These are phyloP conservation scores for Tieghemiomyces parasiticus DNA, from an alignment of 192 early-diverging fungal species.

Conservation along the genomic window DNA sequence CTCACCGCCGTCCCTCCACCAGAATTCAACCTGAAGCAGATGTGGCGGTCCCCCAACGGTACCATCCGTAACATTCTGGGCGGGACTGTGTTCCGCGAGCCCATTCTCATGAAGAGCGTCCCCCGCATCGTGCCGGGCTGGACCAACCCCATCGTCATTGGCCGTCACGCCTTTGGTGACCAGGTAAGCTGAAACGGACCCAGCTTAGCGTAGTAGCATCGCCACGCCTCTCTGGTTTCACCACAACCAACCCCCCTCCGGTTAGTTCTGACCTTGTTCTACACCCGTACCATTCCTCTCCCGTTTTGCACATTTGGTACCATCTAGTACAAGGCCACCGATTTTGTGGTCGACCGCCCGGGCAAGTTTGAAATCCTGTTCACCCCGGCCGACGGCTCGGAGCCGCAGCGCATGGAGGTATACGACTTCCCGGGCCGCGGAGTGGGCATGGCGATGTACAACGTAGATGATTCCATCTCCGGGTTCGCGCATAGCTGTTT, in stretches of 20 bases:
- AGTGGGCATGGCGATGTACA: slow-evolving; percentile 96
- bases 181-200: slow-evolving; percentile 59
- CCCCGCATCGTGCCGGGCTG: slow-evolving; percentile 87
- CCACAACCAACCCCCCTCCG: too few species aligned
- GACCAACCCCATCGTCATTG: slow-evolving; percentile 91
- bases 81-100: slow-evolving; percentile 97
- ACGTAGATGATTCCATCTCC: slow-evolving; percentile 73
- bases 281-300: too few species aligned
- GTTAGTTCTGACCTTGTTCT: too few species aligned
- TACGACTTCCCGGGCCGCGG: slow-evolving; percentile 76
- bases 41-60: slow-evolving; percentile 97
- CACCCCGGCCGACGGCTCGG: slow-evolving; percentile 65
- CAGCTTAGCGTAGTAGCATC: too few species aligned
- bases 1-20: neutral
- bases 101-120: slow-evolving; percentile 83
- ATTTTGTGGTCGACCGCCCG: slow-evolving; percentile 80
- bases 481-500: slow-evolving; percentile 95
- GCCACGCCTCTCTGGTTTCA: too few species aligned
- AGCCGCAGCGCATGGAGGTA: slow-evolving; percentile 46
- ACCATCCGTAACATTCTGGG: slow-evolving; percentile 94
- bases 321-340: slow-evolving; percentile 90
- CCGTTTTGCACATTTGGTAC: too few species aligned
- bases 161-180: slow-evolving; percentile 94
- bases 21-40: slow-evolving; percentile 93
- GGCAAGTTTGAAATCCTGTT: slow-evolving; percentile 86